Evolutionary conservation across 345 rosid species (phyloP).

Genomic region (Populus alba): DNA sequence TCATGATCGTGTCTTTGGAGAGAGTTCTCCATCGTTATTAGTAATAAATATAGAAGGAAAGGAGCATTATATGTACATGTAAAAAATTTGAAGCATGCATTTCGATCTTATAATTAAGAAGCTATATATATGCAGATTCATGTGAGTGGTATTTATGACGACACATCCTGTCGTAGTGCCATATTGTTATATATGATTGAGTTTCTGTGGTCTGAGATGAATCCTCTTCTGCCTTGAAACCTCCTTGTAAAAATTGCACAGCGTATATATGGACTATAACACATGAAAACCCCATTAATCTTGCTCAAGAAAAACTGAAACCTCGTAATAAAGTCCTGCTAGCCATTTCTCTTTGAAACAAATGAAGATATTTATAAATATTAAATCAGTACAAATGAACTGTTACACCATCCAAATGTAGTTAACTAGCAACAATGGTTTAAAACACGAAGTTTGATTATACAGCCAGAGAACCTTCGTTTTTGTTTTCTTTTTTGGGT

Average conservation of each 20-base stretch:
- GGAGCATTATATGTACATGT: background rate
- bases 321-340: conserved; percentile 11
- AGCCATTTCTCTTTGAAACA: background rate
- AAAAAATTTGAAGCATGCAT: background rate
- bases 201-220: background rate
- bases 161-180: background rate
- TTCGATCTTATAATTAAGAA: background rate
- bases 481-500: background rate
- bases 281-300: background rate
- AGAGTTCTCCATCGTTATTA: background rate
- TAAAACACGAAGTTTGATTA: conserved; percentile 5
- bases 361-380: conserved; percentile 5
- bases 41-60: background rate
- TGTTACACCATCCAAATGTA: conserved; percentile 6
- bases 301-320: background rate
- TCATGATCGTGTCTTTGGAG: background rate
- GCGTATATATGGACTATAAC: background rate
- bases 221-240: conserved; percentile 1
- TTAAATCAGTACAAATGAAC: background rate
- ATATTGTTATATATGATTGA: background rate
- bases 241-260: conserved; percentile 11
- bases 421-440: conserved; percentile 5
- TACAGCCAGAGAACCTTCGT: background rate
- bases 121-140: background rate
- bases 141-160: background rate